Percentiles rank a stretch among this genome's conserved stretches.
Evolutionary conservation across 1,284 basidiomycete species (phyloP).

Genomic region (Ustilago cynodontis): DNA sequence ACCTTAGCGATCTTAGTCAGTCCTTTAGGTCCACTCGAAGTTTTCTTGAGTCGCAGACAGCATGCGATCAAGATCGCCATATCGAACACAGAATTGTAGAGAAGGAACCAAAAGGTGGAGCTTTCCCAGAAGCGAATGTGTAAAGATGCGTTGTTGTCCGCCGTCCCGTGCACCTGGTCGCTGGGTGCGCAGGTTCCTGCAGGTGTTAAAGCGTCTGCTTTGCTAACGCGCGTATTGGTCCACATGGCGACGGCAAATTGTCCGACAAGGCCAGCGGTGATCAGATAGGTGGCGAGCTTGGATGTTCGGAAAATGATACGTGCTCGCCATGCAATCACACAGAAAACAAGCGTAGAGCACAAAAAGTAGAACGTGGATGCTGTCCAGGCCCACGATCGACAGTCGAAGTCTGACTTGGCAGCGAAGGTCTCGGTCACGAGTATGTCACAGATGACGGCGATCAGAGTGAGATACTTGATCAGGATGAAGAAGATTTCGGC

Average conservation of each 20-base stretch:
- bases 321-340: slow-evolving; percentile 41
- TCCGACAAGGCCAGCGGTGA: slow-evolving; percentile 21
- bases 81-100: slow-evolving; percentile 47
- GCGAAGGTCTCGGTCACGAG: slow-evolving; percentile 36
- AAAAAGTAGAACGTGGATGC: slow-evolving; percentile 37
- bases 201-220: slow-evolving; percentile 26
- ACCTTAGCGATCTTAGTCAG: slow-evolving; percentile 42
- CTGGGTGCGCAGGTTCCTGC: slow-evolving; percentile 35
- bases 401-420: slow-evolving; percentile 21
- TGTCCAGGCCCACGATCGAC: slow-evolving; percentile 42
- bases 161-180: slow-evolving; percentile 4
- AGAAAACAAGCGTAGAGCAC: slow-evolving; percentile 40
- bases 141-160: background rate
- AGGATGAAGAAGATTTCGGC: slow-evolving; percentile 51
- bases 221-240: slow-evolving; percentile 38
- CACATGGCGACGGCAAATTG: slow-evolving; percentile 38
- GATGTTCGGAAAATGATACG: slow-evolving; percentile 40
- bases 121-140: slow-evolving; percentile 30
- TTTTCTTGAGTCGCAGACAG: slow-evolving; percentile 26
- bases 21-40: slow-evolving; percentile 36
- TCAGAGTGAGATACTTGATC: slow-evolving; percentile 45
- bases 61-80: slow-evolving; percentile 20
- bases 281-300: slow-evolving; percentile 5
- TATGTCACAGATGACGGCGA: slow-evolving; percentile 33
- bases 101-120: slow-evolving; percentile 49